A percentile compares a stretch with the other conserved stretches of the same genome.
Evolutionary conservation across 345 rosid species (phyloP).

Genomic region (Excoecaria agallocha): DNA sequence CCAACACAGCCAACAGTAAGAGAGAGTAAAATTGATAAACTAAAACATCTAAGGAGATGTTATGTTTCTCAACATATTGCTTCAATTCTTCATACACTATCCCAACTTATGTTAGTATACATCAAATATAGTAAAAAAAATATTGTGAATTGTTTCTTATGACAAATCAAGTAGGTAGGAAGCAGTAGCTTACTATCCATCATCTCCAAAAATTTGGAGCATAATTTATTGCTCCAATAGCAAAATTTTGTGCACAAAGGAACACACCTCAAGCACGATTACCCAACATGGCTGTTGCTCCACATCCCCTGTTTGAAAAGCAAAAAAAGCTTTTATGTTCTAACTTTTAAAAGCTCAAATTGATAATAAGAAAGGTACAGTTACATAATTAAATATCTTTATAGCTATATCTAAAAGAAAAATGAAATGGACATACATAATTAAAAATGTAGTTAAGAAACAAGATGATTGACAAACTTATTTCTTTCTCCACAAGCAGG

Average conservation of each 20-base stretch:
- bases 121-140: neutral
- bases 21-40: neutral
- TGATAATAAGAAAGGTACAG: neutral
- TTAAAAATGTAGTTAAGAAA: neutral
- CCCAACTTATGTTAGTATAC: conserved; percentile 10
- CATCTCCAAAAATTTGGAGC: neutral
- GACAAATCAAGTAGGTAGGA: neutral
- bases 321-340: conserved; percentile 19
- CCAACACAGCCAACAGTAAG: neutral
- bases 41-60: neutral
- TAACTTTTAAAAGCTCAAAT: conserved; percentile 11
- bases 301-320: conserved; percentile 49
- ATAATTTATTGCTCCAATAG: conserved; percentile 12
- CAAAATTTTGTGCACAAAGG: conserved; percentile 2
- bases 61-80: neutral
- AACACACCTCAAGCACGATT: conserved; percentile 88
- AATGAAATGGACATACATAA: neutral
- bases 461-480: neutral
- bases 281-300: conserved; percentile 91
- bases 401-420: neutral
- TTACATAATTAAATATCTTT: neutral
- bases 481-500: neutral
- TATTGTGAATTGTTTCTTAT: neutral
- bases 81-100: conserved; percentile 7
- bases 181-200: conserved; percentile 3